Base-by-base conservation (phyloP, 2,329 filamentous ascomycete genomes). In the Xylariaceae sp. region DNA sequence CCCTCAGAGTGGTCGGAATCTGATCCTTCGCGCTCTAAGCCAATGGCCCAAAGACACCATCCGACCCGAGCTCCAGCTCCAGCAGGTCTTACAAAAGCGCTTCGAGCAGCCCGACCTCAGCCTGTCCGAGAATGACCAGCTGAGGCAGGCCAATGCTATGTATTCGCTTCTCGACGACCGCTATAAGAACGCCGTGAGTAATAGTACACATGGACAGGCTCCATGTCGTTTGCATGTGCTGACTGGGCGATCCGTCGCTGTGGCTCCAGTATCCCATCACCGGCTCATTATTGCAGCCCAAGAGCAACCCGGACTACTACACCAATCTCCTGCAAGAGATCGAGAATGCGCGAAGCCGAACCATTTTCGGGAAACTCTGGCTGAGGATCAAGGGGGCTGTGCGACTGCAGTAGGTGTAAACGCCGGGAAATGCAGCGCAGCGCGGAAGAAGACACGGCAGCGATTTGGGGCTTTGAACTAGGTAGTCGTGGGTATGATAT, bases 291-390 rank as follows among this genome's bases (percentile, higher is more conserved):
- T 70, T 86, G 53, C 69, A 74, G 49, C 84, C 85, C 13, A 76
- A 75, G 66, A 84, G 81, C 63, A 82, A 86, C 60, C 84, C 84
- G 36, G 80, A 77, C 0, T 85, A 88, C 66, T 88, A 85, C 64
- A 68, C 73, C 18, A 80, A 85, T 59, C 68, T 88, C 29, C 66
- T 86, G 0, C 74, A 71, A 49, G 85, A 88, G 67, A 75, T 88
- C 21, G 80, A 86, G 34, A 80, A 80, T 61, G 84, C 81, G 3
- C 85, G 84, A 1, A 78, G 72, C 39, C 72, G 84, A 53, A 77
- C 76, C 7, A 83, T 76, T 72, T 65, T 80, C 19, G 73, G 76
- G 47, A 74, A 78, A 49, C 55, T 83, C 47, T 69, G 73, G 56
- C 80, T 85, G 65, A 75, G 75, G 56, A 64, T 85, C 58, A 77